Base-by-base conservation (phyloP, 2,329 filamentous ascomycete species). In the Plenodomus biglobosus region DNA sequence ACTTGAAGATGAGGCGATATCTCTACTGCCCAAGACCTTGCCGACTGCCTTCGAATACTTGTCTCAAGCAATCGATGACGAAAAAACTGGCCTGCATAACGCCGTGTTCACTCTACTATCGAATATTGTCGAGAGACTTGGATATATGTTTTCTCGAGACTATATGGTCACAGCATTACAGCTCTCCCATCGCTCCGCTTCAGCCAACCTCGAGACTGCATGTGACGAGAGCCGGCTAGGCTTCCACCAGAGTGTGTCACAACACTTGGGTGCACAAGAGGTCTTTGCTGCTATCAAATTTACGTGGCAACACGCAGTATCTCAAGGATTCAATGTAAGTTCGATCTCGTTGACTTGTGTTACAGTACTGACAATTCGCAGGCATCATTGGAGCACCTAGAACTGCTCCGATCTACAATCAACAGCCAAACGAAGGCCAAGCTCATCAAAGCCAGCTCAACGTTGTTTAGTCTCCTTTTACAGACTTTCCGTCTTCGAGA, bases 121-220 rank as follows among this genome's bases (percentile, higher is more conserved):
- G 40, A 83, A 90, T 7, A 78, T 96, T 38, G 83, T 92, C 11
- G 86, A 94, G 58, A 84, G 94, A 60, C 76, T 97, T 20, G 90
- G 92, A 1, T 96, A 89, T 73, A 95, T 97, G 85, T 78, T 97
- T 52, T 90, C 90, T 10, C 83, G 83, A 1, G 78, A 81, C 4
- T 86, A 92, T 59, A 73, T 97, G 10, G 84, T 88, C 53, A 83
- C 81, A 40, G 80, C 95, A 39, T 74, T 97, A 20, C 75, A 79
- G 13, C 79, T 89, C 10, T 92, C 90, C 4, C 88, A 87, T 67
- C 77, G 79, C 40, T 94, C 90, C 39, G 85, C 88, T 15, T 80
- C 80, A 46, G 78, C 81, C 3, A 78, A 76, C 16, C 71, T 90
- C 21, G 80, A 84, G 19, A 77, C 80, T 4, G 81, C 85, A 44